Base-by-base conservation (phyloP, 495 filamentous ascomycete genomes). In the Annulohypoxylon stygium region DNA sequence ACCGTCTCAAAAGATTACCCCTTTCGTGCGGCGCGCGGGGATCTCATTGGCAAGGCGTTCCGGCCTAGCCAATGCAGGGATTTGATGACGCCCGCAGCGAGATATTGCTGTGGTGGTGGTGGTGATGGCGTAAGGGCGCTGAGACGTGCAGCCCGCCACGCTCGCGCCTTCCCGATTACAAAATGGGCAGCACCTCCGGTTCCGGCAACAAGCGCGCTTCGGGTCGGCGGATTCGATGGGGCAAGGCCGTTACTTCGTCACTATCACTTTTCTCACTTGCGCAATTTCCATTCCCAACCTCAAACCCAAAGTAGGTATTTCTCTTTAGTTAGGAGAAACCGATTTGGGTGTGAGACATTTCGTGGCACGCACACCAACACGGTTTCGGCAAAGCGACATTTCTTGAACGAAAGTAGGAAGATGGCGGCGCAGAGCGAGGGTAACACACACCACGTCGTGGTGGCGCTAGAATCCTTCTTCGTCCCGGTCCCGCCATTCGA, bases 391-490 rank as follows among this genome's bases (percentile, higher is more conserved):
- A 20, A 47, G 18, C 14, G 30, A 16, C 7, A 9, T 2, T 20
- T 34, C 0, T 30, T 18, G 26, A 8, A 0, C 14, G 4, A n/a
- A 3, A 0, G 6, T 11, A 14, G 43, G 9, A n/a, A 20, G 7
- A 68, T 53, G 36, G 53, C 36, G 48, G 16, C 51, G 33, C 48
- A 10, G 16, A 57, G 16, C 25, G 41, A 37, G 25, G 11, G 7
- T 59, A 2, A 33, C 10, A 76, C 71, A 0, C 78, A 78, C 41
- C 80, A 81, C 73, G 71, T 82, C 58, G 80, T 88, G 61, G 86
- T 87, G 67, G 81, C 78, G 30, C 80, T 88, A 14, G 85, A 87
- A 70, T 79, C 78, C 54, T 76, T 81, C 61, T 81, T 83, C 67
- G 84, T 81, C 61, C 81, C 83, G 48, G 75, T 86, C 10, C 84